These are phyloP conservation scores for Tuber indicum DNA, from an alignment of 495 filamentous ascomycete species.

Conservation along the genomic window DNA sequence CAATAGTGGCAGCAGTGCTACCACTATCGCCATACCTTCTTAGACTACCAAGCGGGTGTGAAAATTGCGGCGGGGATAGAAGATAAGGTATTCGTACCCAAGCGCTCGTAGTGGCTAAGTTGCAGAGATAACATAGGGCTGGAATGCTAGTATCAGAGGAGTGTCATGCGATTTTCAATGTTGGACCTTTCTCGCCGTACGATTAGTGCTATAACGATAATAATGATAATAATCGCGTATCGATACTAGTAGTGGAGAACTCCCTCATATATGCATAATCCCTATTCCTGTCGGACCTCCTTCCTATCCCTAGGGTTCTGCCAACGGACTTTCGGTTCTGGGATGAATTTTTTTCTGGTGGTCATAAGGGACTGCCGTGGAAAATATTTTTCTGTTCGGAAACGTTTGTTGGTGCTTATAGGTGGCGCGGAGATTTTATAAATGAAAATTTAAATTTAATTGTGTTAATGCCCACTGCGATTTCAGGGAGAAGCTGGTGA, in stretches of 20 bases:
- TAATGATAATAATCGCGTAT: neutral
- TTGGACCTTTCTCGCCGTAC: neutral
- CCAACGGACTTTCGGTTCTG: neutral
- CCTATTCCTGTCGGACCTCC: neutral
- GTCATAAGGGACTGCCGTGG: neutral
- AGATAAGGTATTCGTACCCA: neutral
- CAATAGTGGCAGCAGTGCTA: neutral
- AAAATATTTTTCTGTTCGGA: neutral
- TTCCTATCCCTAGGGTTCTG: neutral
- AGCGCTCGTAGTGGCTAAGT: neutral
- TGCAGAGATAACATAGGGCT: neutral
- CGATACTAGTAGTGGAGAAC: neutral
- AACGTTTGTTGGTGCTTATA: neutral
- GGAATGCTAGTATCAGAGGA: neutral
- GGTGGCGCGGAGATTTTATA: neutral
- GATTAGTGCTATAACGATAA: neutral
- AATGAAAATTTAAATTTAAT: too few relatives aligned
- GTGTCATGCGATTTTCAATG: neutral
- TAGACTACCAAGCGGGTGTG: neutral
- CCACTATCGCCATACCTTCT: neutral
- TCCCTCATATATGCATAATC: neutral
- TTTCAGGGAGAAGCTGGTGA: neutral
- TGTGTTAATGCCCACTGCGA: neutral
- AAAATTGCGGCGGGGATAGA: neutral
- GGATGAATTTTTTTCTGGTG: neutral